Conservation (phyloP, 1,284 basidiomycete species). For the Meira nashicola region DNA sequence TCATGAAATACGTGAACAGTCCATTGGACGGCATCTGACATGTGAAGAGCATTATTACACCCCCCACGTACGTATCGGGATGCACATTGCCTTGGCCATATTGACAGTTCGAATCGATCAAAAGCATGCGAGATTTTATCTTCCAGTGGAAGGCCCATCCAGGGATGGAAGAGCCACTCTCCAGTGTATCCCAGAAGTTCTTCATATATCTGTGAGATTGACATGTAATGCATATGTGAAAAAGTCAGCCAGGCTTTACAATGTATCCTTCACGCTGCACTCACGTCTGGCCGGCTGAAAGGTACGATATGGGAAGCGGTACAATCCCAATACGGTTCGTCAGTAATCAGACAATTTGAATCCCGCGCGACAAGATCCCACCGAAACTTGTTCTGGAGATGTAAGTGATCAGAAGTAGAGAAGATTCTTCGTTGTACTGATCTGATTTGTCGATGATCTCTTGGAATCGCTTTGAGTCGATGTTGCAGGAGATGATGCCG, state of each 20-base stretch:
- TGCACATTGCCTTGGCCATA: not conserved
- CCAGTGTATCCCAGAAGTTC: slow-evolving; percentile 1
- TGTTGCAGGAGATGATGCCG: not conserved
- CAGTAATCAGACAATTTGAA: not conserved
- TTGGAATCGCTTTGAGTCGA: not conserved
- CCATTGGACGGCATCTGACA: not conserved
- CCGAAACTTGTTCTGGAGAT: no score
- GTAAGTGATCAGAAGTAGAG: not conserved
- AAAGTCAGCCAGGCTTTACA: not conserved
- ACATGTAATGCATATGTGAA: not conserved
- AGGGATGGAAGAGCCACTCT: not conserved
- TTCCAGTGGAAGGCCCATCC: slow-evolving; percentile 2
- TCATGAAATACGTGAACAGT: not conserved
- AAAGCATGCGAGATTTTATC: not conserved
- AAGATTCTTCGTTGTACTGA: not conserved
- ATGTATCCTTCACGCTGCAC: not conserved
- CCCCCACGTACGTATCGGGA: not conserved
- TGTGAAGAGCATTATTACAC: not conserved
- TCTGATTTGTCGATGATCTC: slow-evolving; percentile 2
- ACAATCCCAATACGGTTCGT: not conserved
- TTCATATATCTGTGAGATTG: not conserved
- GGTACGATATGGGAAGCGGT: slow-evolving; percentile 4
- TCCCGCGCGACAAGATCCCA: slow-evolving; percentile 4
- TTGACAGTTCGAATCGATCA: not conserved
- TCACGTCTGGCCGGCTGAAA: slow-evolving; percentile 7